phyloP scores from a whole-genome alignment of 345 rosid species.

The Cardamine chenopodiifolia region DNA sequence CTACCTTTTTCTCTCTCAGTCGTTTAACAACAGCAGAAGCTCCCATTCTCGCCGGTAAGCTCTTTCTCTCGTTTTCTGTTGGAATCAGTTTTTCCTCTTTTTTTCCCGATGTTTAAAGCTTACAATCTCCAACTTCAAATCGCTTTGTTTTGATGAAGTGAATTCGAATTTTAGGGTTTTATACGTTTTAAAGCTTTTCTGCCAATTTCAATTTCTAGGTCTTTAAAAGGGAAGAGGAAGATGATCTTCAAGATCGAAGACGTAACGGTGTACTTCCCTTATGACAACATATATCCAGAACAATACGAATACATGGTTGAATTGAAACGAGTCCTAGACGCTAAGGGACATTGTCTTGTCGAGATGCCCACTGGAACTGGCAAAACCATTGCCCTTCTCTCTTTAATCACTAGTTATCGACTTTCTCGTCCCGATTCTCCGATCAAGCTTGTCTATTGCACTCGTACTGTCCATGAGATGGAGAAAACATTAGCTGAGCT shows the following conservation, averaged over 20 bases:
- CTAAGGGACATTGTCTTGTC: constrained; percentile 96
- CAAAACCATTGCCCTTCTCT: constrained; percentile 92
- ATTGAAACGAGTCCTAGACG: constrained; percentile 89
- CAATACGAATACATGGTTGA: constrained; percentile 94
- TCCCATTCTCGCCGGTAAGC: too few relatives aligned
- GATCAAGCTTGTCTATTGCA: constrained; percentile 88
- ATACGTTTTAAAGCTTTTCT: too few relatives aligned
- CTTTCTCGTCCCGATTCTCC: constrained; percentile 70
- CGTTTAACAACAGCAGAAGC: too few relatives aligned
- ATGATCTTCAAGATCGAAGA: constrained; percentile 94
- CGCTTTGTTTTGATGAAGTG: too few relatives aligned
- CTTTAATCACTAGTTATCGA: constrained; percentile 84
- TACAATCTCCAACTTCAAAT: too few relatives aligned
- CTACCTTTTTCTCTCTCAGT: too few relatives aligned
- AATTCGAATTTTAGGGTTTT: too few relatives aligned
- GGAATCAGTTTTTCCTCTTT: too few relatives aligned
- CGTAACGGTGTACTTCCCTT: constrained; percentile 86
- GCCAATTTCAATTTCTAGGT: background rate
- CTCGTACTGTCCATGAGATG: constrained; percentile 99
- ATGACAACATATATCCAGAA: constrained; percentile 93
- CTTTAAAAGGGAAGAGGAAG: constrained; percentile 27
- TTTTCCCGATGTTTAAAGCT: too few relatives aligned
- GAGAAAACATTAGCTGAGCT: constrained; percentile 94
- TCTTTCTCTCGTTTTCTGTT: too few relatives aligned
- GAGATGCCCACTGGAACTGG: constrained; percentile 99